These are phyloP conservation scores for Vigna radiata DNA, from an alignment of 306 rosid species.

Conservation along the genomic window DNA sequence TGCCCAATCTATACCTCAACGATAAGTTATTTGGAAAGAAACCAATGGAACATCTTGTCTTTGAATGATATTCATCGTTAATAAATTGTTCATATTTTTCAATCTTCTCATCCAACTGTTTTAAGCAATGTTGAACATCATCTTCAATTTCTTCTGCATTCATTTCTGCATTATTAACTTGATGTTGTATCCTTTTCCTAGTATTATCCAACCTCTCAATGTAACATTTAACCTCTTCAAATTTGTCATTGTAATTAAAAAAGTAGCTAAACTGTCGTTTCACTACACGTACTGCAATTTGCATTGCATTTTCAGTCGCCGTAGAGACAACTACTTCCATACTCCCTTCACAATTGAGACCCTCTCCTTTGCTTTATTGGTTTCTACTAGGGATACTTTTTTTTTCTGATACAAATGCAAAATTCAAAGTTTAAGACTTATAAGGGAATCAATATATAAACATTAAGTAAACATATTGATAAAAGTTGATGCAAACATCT, in stretches of 20 bases:
- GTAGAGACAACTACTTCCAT: not conserved
- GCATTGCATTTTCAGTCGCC: not conserved
- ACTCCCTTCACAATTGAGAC: not conserved
- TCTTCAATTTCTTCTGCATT: constrained; percentile 10
- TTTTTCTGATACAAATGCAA: not conserved
- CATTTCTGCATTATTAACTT: not conserved
- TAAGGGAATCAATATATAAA: too few relatives aligned
- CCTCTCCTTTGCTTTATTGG: not conserved
- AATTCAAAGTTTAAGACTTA: not conserved
- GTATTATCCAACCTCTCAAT: not conserved
- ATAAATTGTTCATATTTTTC: not conserved
- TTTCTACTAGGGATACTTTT: not conserved
- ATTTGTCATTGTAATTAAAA: not conserved
- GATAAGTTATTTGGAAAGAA: constrained; percentile 5
- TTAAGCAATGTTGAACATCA: not conserved
- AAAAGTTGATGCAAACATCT: too few relatives aligned
- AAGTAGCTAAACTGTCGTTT: not conserved
- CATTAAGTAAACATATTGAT: too few relatives aligned
- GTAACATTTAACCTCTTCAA: not conserved
- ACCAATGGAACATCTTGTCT: constrained; percentile 12
- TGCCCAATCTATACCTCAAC: constrained; percentile 4
- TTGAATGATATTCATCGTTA: not conserved
- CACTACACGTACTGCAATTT: not conserved
- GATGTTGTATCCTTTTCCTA: not conserved
- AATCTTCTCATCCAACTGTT: not conserved